phyloP scores from a whole-genome alignment of 2,329 filamentous ascomycete species.

The Calonectria hongkongensis region DNA sequence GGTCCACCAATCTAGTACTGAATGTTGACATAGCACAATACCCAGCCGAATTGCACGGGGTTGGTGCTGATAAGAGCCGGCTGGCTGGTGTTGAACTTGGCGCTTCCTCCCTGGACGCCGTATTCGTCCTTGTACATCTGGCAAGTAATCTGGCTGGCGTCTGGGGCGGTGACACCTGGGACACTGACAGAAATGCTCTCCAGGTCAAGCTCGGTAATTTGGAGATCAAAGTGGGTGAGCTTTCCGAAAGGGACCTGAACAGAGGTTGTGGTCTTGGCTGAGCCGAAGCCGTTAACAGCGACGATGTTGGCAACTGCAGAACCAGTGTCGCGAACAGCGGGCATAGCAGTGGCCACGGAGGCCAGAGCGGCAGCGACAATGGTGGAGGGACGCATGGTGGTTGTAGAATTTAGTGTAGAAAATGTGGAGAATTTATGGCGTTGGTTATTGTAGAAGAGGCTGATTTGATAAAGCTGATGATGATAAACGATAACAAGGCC shows the following conservation, averaged over 20 bases:
- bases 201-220: slow-evolving; percentile 36
- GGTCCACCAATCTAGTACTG: neutral
- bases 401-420: neutral
- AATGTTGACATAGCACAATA: slow-evolving; percentile 44
- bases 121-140: slow-evolving; percentile 49
- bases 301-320: slow-evolving; percentile 32
- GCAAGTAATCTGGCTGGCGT: slow-evolving; percentile 41
- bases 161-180: slow-evolving; percentile 16
- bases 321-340: slow-evolving; percentile 1
- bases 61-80: slow-evolving; percentile 43
- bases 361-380: slow-evolving; percentile 33
- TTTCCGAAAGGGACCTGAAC: slow-evolving; percentile 36
- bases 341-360: slow-evolving; percentile 26
- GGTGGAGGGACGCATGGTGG: slow-evolving; percentile 36
- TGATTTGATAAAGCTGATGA: neutral
- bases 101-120: slow-evolving; percentile 43
- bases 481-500: neutral
- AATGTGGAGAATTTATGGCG: neutral
- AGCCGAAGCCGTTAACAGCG: slow-evolving; percentile 29
- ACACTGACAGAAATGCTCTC: slow-evolving; percentile 37
- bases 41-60: slow-evolving; percentile 45
- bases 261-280: neutral
- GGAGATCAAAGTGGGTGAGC: slow-evolving; percentile 30
- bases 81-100: slow-evolving; percentile 34
- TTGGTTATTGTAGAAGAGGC: slow-evolving; percentile 6